Base-by-base conservation (phyloP, 768 basidiomycete genomes). In the Tylopilus rubrobrunneus region DNA sequence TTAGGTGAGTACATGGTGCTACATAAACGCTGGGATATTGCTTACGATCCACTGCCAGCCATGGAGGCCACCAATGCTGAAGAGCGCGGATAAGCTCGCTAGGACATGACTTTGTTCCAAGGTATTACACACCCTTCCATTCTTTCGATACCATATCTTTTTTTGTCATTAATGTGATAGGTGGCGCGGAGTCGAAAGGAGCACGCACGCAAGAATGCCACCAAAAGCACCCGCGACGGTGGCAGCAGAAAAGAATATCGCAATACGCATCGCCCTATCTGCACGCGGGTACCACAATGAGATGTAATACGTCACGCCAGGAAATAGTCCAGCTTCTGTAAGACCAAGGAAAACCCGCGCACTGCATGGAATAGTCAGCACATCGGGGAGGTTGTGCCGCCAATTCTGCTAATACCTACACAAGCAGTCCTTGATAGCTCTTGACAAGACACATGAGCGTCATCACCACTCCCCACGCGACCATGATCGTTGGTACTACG, bases 221-320 rank as follows among this genome's bases (percentile, higher is more conserved):
- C 80, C 79, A 63, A 71, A 81, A 57, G 71, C 67, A 51, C 75
- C 83, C 17, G 82, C 78, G 34, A 80, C 62, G 2, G 81, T 83
- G 11, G 83, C 82, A 36, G 83, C 82, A 19, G 78, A 78, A 65
- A 84, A 84, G 73, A 86, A 85, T 36, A 86, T 72, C 5, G 84
- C 81, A 51, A 84, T 76, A 27, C 84, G 77, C 60, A 68, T 70
- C 17, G 79, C 82, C 42, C 83, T 77, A 60, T 86, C 84, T 49
- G 71, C 70, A 34, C 79, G 72, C 10, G 81, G 76, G 62, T 88
- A 82, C 84, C 84, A 86, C 46, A 81, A 65, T 11, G 80, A 81
- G 42, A 83, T 69, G 40, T 72, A 75, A 51, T 76, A 79, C 2
- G 70, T 71, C 51, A 76, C 65, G 1, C 73, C 73, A 0, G 75